These are phyloP conservation scores for rapeseed (Brassica napus) DNA, from an alignment of 345 rosid genomes.

Conservation along the genomic window Da-Ae NC_063441.1:19898501-19899000, in stretches of 20 bases:
- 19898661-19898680: no score
- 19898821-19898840: conserved; percentile 61
- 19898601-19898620: no score
- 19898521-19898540: no score
- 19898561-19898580: no score
- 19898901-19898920: conserved; percentile 46
- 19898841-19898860: conserved; percentile 78
- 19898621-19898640: no score
- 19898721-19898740: conserved; percentile 25
- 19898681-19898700: no score
- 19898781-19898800: conserved; percentile 48
- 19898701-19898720: conserved; percentile 3
- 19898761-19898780: conserved; percentile 44
- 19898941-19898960: conserved; percentile 42
- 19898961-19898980: conserved; percentile 42
- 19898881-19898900: conserved; percentile 58
- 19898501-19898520: no score
- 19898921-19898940: conserved; percentile 68
- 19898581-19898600: no score
- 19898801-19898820: conserved; percentile 44
- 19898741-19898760: conserved; percentile 35
- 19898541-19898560: no score
- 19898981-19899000: background rate
- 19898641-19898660: no score
- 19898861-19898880: conserved; percentile 59